A percentile compares a stretch with the other conserved stretches of the same genome.
These are phyloP conservation scores for Fusarium lateritium DNA, from an alignment of 2,329 filamentous ascomycete species.

Conservation along the genomic window DNA sequence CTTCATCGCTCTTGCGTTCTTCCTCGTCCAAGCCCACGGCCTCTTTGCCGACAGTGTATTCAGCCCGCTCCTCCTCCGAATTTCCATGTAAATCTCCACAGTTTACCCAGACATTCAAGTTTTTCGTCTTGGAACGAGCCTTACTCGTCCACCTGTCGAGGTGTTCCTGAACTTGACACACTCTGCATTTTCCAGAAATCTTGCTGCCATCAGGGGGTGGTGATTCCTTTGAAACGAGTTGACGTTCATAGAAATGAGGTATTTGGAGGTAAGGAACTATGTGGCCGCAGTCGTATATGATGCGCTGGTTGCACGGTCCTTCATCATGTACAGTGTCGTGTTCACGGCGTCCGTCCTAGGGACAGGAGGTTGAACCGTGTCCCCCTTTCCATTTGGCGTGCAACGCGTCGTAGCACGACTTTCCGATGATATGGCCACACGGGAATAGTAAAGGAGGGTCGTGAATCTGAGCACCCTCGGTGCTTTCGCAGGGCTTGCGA, in stretches of 20 bases:
- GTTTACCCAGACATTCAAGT: slow-evolving; percentile 5
- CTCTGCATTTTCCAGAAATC: slow-evolving; percentile 25
- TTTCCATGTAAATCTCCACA: slow-evolving; percentile 13
- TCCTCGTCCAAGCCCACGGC: neutral
- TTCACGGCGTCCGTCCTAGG: slow-evolving; percentile 30
- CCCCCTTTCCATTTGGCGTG: neutral
- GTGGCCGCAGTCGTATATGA: slow-evolving; percentile 39
- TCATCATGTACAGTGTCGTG: slow-evolving; percentile 23
- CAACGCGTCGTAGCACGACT: slow-evolving; percentile 30
- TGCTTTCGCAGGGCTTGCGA: slow-evolving; percentile 27
- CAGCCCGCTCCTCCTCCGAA: neutral
- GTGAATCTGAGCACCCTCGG: neutral
- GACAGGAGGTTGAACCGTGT: slow-evolving; percentile 15
- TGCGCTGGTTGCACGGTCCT: slow-evolving; percentile 26
- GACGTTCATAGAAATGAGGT: neutral
- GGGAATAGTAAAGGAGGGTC: slow-evolving; percentile 26
- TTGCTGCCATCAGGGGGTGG: neutral
- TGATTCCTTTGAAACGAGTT: slow-evolving; percentile 6
- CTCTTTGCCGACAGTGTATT: neutral
- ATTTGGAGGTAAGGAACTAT: neutral
- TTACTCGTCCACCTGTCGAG: slow-evolving; percentile 31
- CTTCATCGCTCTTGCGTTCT: neutral
- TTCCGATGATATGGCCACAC: slow-evolving; percentile 44
- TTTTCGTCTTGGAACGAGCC: neutral
- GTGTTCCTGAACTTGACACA: slow-evolving; percentile 17